Conservation (phyloP, 129 eudicot species). For the Cynara cardunculus region DNA sequence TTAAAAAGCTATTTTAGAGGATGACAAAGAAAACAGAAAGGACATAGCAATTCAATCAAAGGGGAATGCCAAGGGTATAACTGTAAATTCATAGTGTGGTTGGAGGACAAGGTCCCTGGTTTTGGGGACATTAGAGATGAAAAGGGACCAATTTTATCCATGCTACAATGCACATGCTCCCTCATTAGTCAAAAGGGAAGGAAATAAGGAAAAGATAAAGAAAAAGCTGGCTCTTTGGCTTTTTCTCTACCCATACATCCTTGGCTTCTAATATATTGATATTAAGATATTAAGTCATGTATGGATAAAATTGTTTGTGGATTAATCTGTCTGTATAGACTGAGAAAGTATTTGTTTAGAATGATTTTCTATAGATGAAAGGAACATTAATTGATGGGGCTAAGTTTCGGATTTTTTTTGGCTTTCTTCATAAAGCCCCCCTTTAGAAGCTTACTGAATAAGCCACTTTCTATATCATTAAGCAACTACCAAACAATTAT, state of each 20-base stretch:
- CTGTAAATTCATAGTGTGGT: not conserved
- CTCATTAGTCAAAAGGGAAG: constrained; percentile 21
- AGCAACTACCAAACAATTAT: too few relatives aligned
- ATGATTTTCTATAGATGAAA: too few relatives aligned
- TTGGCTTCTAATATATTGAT: not conserved
- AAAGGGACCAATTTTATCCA: constrained; percentile 16
- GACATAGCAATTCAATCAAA: constrained; percentile 3
- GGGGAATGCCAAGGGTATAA: constrained; percentile 5
- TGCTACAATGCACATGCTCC: constrained; percentile 18
- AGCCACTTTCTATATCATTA: too few relatives aligned
- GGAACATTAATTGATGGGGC: too few relatives aligned
- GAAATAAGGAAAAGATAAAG: constrained; percentile 23
- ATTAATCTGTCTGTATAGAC: too few relatives aligned
- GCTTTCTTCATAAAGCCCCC: too few relatives aligned
- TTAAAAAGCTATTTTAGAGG: not conserved
- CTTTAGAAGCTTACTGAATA: too few relatives aligned
- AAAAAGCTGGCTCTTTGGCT: constrained; percentile 31
- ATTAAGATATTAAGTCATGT: not conserved
- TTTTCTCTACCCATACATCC: constrained; percentile 15
- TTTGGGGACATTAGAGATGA: constrained; percentile 5
- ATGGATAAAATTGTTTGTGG: too few relatives aligned
- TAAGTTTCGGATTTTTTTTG: too few relatives aligned
- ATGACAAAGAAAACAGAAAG: not conserved
- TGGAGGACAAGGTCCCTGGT: constrained; percentile 9
- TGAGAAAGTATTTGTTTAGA: too few relatives aligned